A percentile compares a stretch with the other conserved stretches of the same genome.
Evolutionary conservation across 2,329 filamentous ascomycete genomes (phyloP).

Genomic region (Tolypocladium inflatum): DNA sequence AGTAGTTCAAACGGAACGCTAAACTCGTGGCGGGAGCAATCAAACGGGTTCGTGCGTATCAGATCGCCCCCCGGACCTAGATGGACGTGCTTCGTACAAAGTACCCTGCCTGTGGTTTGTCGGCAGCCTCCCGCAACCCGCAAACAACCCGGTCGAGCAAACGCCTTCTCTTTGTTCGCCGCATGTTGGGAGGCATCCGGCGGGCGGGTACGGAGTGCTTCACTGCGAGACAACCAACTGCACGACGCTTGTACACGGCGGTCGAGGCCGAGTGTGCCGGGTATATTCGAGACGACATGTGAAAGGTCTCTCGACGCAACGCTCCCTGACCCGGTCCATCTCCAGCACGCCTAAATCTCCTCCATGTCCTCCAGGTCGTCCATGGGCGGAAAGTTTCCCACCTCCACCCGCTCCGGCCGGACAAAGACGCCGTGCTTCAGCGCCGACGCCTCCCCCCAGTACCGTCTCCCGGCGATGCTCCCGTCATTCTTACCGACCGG

Average conservation of each 20-base stretch:
- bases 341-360: slow-evolving; percentile 42
- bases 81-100: not conserved
- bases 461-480: slow-evolving; percentile 54
- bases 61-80: not conserved
- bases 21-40: not conserved
- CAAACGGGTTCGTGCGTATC: not conserved
- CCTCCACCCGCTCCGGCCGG: slow-evolving; percentile 66
- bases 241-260: not conserved
- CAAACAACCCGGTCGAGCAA: not conserved
- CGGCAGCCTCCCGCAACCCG: not conserved
- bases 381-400: slow-evolving; percentile 61
- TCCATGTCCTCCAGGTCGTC: slow-evolving; percentile 72
- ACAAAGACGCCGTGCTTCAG: slow-evolving; percentile 72
- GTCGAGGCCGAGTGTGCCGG: not conserved
- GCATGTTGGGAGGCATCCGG: not conserved
- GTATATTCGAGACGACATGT: not conserved
- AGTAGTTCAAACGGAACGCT: not conserved
- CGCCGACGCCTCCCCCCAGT: slow-evolving; percentile 56
- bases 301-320: not conserved
- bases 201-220: not conserved
- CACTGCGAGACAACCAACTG: not conserved
- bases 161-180: not conserved
- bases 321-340: not conserved
- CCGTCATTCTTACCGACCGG: slow-evolving; percentile 79
- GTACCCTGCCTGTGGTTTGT: not conserved